Evolutionary conservation across 257 asterid genomes (phyloP), one percentile per base, ranked within the genome.

Genomic region (Solanum habrochaites): DNA sequence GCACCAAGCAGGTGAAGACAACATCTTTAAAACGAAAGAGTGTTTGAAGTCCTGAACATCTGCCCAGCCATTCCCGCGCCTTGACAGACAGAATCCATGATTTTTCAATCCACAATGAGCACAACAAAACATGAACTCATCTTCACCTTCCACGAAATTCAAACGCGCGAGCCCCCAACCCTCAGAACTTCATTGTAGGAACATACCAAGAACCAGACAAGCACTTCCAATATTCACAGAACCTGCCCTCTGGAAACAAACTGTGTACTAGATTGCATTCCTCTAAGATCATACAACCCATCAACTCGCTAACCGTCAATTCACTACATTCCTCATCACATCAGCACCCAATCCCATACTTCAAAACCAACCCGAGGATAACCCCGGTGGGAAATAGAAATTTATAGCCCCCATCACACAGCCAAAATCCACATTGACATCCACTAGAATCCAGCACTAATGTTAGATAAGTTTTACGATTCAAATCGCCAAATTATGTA

Each of bases 291-390:
- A 87, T 97, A 97, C 78, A 97, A 93, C 85, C 98, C 96, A 97
- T 91, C 89, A n/a, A 92, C 98, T 78, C 99, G 87, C 99, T 93
- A 12, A 96, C 96, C 0, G 99, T 93, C 29, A 74, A 89, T 94
- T 97, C 84, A 98, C 98, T 71, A 97, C 99, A 87, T 97, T 97
- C 93, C 99, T 93, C 99, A 97, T 96, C 37, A 97, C 99, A 86
- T 97, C 99, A n/a, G 98, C 91, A 92, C 90, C 99, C 99, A 97
- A 88, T n/a, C 90, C 91, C 85, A 97, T 89, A 90, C 98, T n/a
- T 97, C 90, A 95, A 37, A 11, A 93, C 89, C 91, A 97, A 74
- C 6, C 39, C 94, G 4, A 93, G 66, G 64, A 97, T 96, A 43
- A 94, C 70, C 94, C 47, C 1, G 99, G 95, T 15, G 97, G 94